Evolutionary conservation across 352 stramenopile genomes (phyloP).

Genomic region (Blastocystis sp.): DNA sequence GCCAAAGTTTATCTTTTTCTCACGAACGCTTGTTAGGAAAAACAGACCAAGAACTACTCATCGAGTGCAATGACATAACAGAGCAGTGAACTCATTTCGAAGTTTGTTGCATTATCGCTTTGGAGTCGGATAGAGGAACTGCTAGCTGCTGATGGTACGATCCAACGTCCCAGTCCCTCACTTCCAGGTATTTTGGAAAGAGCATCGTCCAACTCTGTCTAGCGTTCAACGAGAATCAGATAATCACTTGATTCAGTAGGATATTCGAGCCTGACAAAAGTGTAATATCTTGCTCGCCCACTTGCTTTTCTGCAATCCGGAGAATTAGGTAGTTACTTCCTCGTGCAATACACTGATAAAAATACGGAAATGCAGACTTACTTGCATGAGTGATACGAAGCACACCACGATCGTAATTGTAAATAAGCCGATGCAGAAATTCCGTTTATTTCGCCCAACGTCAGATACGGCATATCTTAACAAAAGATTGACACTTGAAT

Average conservation of each 20-base stretch:
- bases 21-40: neutral
- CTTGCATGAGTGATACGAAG: slow-evolving; percentile 56
- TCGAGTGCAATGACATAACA: slow-evolving; percentile 21
- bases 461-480: slow-evolving; percentile 30
- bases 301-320: slow-evolving; percentile 56
- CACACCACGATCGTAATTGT: slow-evolving; percentile 45
- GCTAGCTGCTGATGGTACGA: neutral
- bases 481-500: neutral
- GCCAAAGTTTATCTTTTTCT: neutral
- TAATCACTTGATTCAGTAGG: neutral
- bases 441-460: slow-evolving; percentile 11
- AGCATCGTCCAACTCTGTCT: slow-evolving; percentile 26
- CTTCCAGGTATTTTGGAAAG: neutral
- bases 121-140: neutral
- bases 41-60: neutral
- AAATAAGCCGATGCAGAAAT: slow-evolving; percentile 39
- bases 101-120: neutral
- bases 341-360: slow-evolving; percentile 17
- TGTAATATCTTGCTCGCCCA: slow-evolving; percentile 45
- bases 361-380: neutral
- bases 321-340: slow-evolving; percentile 58
- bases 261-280: neutral
- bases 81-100: neutral
- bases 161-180: neutral
- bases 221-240: neutral